A percentile compares a stretch with the other conserved stretches of the same genome.
Conservation (phyloP, 2,329 filamentous ascomycete genomes). For the Curvularia spicifera region DNA sequence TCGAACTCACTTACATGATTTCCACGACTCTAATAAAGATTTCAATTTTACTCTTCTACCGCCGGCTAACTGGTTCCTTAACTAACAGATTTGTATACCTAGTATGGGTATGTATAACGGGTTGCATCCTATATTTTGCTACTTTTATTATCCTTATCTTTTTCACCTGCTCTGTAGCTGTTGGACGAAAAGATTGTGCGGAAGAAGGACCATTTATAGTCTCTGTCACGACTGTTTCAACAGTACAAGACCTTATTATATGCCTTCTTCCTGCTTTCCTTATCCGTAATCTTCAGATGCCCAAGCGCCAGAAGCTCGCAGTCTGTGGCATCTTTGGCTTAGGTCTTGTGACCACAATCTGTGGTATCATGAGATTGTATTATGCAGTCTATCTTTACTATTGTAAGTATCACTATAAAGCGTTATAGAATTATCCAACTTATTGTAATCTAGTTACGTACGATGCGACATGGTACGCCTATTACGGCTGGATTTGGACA, state of each 20-base stretch:
- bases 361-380: not conserved
- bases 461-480: not conserved
- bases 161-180: not conserved
- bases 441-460: not conserved
- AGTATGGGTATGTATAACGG: not conserved
- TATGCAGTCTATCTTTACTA: not conserved
- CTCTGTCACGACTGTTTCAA: not conserved
- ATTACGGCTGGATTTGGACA: constrained; percentile 1
- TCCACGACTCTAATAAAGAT: constrained; percentile 38
- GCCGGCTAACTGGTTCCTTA: not conserved
- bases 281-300: not conserved
- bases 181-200: not conserved
- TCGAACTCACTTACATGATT: constrained; percentile 15
- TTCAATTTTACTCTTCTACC: constrained; percentile 31
- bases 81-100: not conserved
- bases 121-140: not conserved
- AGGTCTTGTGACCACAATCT: not conserved
- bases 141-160: not conserved
- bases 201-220: not conserved
- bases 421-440: not conserved
- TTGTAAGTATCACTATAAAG: not conserved
- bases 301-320: not conserved
- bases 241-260: not conserved
- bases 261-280: not conserved
- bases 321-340: not conserved